Evolutionary conservation across 2,329 filamentous ascomycete genomes (phyloP).

Genomic region (Aspergillus unguis): DNA sequence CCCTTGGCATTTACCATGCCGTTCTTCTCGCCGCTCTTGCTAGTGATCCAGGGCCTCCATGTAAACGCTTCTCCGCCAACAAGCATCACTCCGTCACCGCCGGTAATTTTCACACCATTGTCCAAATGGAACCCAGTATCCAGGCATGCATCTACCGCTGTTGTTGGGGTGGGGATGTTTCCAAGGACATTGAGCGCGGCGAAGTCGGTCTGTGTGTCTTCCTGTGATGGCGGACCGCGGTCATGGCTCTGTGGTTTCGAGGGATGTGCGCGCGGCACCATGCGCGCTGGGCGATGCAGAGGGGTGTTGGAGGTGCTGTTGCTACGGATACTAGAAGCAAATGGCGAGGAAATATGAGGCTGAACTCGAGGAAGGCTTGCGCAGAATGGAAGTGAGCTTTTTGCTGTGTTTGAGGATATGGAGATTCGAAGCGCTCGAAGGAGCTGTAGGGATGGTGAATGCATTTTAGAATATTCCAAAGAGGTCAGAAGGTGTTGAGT

Average conservation of each 20-base stretch:
- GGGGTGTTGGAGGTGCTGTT: conserved; percentile 19
- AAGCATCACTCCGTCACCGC: conserved; percentile 70
- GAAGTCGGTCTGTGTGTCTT: conserved; percentile 70
- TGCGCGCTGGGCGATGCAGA: conserved; percentile 25
- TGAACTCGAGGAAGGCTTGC: conserved; percentile 13
- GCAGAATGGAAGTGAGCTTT: conserved; percentile 11
- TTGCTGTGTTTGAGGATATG: conserved; percentile 18
- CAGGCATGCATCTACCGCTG: conserved; percentile 77
- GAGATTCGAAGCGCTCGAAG: conserved; percentile 41
- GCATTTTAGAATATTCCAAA: conserved; percentile 26
- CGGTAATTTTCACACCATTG: conserved; percentile 68
- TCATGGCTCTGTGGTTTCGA: conserved; percentile 48
- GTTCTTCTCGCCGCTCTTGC: conserved; percentile 37
- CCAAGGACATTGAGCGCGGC: conserved; percentile 73
- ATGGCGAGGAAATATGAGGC: conserved; percentile 10
- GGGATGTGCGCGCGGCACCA: conserved; percentile 32
- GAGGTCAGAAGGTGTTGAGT: too few species aligned
- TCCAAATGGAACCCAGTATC: conserved; percentile 82
- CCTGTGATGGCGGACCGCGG: conserved; percentile 58
- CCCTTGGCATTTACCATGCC: conserved; percentile 69
- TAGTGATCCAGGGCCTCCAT: conserved; percentile 75
- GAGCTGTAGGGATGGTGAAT: conserved; percentile 41
- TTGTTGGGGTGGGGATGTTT: conserved; percentile 71
- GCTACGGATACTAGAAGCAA: conserved; percentile 12
- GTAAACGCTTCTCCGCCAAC: conserved; percentile 82